Conservation (phyloP, 2,329 filamentous ascomycete species). For the Hirsutella thompsonii region DNA sequence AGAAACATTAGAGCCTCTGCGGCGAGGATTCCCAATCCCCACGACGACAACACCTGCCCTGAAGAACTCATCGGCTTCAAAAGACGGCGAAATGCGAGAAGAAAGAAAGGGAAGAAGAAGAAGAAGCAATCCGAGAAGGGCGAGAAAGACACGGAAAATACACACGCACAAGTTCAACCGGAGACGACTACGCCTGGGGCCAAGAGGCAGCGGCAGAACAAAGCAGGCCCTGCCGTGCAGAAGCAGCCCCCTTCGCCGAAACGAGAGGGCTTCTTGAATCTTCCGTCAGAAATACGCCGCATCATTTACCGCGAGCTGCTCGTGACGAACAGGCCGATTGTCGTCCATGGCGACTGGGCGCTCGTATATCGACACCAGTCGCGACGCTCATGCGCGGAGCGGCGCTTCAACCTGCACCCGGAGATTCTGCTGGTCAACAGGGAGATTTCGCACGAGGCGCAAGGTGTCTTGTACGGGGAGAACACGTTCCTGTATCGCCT, state of each 20-base stretch:
- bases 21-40: background rate
- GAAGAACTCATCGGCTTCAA: background rate
- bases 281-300: conserved; percentile 17
- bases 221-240: background rate
- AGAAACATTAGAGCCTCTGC: background rate
- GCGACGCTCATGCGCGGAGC: background rate
- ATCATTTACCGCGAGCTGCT: conserved; percentile 19
- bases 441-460: conserved; percentile 21
- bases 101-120: background rate
- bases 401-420: conserved; percentile 16
- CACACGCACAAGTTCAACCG: too few relatives aligned
- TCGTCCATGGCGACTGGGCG: conserved; percentile 20
- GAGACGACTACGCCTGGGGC: too few relatives aligned
- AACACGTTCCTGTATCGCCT: conserved; percentile 35
- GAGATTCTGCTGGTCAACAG: conserved; percentile 24
- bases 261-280: conserved; percentile 3
- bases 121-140: too few relatives aligned
- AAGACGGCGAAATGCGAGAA: background rate
- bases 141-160: too few relatives aligned
- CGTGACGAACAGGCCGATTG: conserved; percentile 16
- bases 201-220: background rate
- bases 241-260: too few relatives aligned
- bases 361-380: conserved; percentile 14
- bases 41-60: background rate
- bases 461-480: conserved; percentile 29